Conservation (phyloP, 163 green algal genomes). For the Chlorella variabilis region DNA sequence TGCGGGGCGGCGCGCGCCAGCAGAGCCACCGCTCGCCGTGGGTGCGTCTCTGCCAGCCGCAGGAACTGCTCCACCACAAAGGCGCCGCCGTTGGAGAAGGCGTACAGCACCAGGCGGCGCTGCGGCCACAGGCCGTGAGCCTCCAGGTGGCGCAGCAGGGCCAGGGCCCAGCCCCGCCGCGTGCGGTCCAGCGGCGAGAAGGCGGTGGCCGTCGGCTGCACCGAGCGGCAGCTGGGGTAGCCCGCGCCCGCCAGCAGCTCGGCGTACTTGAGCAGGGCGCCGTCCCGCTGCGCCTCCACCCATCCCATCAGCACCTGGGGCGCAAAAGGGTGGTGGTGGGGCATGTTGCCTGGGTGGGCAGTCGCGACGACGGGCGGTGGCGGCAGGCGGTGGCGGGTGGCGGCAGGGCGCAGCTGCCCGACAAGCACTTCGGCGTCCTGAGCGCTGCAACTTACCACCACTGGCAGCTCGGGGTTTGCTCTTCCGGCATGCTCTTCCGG, state of each 20-base stretch:
- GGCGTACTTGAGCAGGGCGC: conserved; percentile 31
- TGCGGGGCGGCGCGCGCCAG: too few species aligned
- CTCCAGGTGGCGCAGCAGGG: conserved; percentile 10
- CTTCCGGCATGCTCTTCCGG: neutral
- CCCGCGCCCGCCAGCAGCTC: conserved; percentile 15
- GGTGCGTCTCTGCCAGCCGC: conserved; percentile 2
- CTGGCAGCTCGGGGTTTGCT: neutral
- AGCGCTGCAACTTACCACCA: neutral
- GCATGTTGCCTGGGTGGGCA: too few species aligned
- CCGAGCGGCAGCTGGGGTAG: conserved; percentile 10
- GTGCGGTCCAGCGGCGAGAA: conserved; percentile 8
- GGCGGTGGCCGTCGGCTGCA: conserved; percentile 7
- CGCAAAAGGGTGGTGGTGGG: neutral
- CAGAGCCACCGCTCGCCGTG: too few species aligned
- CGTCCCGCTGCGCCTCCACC: conserved; percentile 10
- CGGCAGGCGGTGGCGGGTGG: too few species aligned
- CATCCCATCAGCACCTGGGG: conserved; percentile 21
- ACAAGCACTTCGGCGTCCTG: too few species aligned
- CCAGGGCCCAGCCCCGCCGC: conserved; percentile 11
- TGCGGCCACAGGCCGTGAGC: neutral
- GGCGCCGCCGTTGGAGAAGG: conserved; percentile 37
- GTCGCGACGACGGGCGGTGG: neutral
- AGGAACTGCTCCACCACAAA: conserved; percentile 41
- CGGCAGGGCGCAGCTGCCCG: too few species aligned
- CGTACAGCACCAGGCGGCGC: conserved; percentile 27